phyloP scores from a whole-genome alignment of 345 rosid genomes.

The Hibiscus tridactylites region DNA sequence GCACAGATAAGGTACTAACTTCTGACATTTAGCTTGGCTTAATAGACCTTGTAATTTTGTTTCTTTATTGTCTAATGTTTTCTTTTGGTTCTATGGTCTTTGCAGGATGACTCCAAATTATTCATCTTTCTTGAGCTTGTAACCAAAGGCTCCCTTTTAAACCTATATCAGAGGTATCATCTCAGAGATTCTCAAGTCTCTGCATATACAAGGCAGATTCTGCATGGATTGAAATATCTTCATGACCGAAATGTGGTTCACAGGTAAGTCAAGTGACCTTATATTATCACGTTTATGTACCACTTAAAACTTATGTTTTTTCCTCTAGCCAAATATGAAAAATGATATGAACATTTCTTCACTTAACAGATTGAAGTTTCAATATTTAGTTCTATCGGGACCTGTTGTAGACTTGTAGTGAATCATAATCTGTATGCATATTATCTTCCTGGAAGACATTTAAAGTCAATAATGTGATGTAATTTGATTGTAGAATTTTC shows the following conservation, averaged over 20 bases:
- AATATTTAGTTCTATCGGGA: background rate
- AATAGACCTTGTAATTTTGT: background rate
- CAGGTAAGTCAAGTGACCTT: constrained; percentile 34
- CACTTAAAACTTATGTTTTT: background rate
- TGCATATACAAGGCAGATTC: constrained; percentile 63
- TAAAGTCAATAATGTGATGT: background rate
- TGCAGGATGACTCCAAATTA: constrained; percentile 68
- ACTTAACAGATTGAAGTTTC: background rate
- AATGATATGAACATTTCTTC: background rate
- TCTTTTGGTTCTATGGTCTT: constrained; percentile 11
- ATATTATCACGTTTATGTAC: background rate
- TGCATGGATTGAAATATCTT: constrained; percentile 52
- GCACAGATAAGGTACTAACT: constrained; percentile 63
- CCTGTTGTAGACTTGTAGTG: background rate
- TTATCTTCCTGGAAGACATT: background rate
- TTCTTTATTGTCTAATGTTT: background rate
- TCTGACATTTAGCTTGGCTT: background rate
- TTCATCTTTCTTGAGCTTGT: constrained; percentile 82
- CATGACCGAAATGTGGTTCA: constrained; percentile 69
- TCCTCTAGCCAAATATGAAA: background rate
- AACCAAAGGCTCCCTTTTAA: constrained; percentile 64
- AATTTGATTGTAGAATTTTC: background rate
- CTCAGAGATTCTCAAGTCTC: constrained; percentile 47
- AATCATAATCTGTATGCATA: background rate
- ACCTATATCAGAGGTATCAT: constrained; percentile 45